Conservation (phyloP, 2,329 filamentous ascomycete genomes). For the Phyllosticta paracitricarpa region DNA sequence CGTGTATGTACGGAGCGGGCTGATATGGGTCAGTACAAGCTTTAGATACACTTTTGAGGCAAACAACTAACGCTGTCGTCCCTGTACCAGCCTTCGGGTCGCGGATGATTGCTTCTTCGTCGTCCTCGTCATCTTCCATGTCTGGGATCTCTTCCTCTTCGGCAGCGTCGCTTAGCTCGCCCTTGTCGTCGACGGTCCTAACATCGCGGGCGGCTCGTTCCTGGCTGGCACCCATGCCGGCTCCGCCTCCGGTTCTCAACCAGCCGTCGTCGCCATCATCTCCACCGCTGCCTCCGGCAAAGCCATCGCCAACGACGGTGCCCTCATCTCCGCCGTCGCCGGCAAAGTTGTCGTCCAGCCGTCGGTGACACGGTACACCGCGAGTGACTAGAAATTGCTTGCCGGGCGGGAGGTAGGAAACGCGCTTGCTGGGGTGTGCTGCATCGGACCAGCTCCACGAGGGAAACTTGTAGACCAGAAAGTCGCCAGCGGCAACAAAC, state of each 20-base stretch:
- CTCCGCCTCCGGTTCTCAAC: slow-evolving; percentile 61
- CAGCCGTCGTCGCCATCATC: slow-evolving; percentile 73
- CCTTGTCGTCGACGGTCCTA: slow-evolving; percentile 78
- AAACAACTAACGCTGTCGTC: slow-evolving; percentile 43
- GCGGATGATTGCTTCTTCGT: slow-evolving; percentile 89
- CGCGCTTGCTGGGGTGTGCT: slow-evolving; percentile 67
- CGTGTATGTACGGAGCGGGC: slow-evolving; percentile 83
- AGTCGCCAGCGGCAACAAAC: slow-evolving; percentile 91
- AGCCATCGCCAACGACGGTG: slow-evolving; percentile 71
- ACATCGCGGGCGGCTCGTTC: slow-evolving; percentile 72
- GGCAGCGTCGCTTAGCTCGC: slow-evolving; percentile 54
- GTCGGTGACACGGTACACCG: slow-evolving; percentile 84
- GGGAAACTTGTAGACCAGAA: slow-evolving; percentile 97
- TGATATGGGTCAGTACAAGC: slow-evolving; percentile 28
- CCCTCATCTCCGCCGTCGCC: slow-evolving; percentile 80
- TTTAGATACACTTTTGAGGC: not conserved
- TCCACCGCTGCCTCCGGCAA: slow-evolving; percentile 40
- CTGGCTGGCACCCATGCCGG: slow-evolving; percentile 55
- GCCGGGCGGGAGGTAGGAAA: slow-evolving; percentile 68
- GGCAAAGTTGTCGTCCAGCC: slow-evolving; percentile 87
- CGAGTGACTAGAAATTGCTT: slow-evolving; percentile 96
- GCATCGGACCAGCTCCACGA: slow-evolving; percentile 96
- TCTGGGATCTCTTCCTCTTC: slow-evolving; percentile 81
- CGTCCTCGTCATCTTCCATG: slow-evolving; percentile 94
- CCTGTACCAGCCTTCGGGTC: slow-evolving; percentile 48